phyloP scores from a whole-genome alignment of 306 rosid genomes.

The Cucumis sativus region DNA sequence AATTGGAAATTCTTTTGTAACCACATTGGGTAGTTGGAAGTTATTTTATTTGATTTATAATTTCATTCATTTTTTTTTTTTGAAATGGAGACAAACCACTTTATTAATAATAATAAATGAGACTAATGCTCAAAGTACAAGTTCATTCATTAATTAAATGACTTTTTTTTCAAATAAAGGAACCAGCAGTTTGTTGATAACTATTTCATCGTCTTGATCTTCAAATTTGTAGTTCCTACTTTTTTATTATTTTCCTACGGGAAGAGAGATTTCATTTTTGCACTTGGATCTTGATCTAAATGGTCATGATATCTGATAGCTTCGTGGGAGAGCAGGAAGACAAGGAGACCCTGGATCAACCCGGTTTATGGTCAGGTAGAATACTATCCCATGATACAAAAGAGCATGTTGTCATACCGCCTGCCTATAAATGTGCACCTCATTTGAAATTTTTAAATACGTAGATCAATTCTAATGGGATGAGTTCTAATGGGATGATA shows the following conservation, averaged over 20 bases:
- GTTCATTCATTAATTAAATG: too few species aligned
- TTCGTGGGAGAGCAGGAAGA: constrained; percentile 98
- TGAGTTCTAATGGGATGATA: too few species aligned
- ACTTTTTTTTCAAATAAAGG: too few species aligned
- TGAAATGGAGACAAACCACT: too few species aligned
- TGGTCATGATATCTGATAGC: constrained; percentile 35
- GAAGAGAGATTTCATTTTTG: neutral
- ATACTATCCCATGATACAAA: neutral
- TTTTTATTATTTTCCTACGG: neutral
- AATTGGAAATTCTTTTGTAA: neutral
- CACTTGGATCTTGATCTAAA: constrained; percentile 10
- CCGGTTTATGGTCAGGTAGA: constrained; percentile 95
- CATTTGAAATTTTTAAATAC: neutral
- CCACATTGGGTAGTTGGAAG: neutral
- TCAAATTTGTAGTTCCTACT: neutral
- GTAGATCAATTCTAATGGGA: neutral
- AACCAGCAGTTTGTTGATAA: neutral
- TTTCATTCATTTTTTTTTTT: too few species aligned
- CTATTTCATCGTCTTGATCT: neutral
- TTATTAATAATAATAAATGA: too few species aligned
- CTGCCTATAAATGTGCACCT: neutral
- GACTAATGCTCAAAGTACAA: too few species aligned
- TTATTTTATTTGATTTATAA: neutral
- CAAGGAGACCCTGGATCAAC: constrained; percentile 99
- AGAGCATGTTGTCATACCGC: neutral